These are phyloP conservation scores for Tephrocybe sp. DNA, from an alignment of 768 basidiomycete genomes.

Conservation along the genomic window DNA sequence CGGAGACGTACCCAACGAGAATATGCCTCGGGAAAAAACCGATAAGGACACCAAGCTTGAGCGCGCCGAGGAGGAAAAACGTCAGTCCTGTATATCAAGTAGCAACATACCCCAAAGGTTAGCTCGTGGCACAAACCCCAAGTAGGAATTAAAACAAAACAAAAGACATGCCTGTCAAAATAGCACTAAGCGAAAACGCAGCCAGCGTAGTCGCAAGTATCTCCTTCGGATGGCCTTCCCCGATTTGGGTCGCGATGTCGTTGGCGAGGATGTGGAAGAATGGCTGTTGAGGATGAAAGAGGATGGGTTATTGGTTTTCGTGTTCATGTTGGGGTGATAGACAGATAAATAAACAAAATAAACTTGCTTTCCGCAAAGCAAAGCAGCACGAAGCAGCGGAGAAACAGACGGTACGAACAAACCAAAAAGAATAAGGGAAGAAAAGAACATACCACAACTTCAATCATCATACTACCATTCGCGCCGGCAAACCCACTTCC, in stretches of 20 bases:
- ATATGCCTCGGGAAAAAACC: conserved; percentile 98
- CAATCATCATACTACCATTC: conserved; percentile 98
- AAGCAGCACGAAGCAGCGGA: too few species aligned
- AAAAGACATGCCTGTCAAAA: conserved; percentile 69
- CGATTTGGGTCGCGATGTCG: conserved; percentile 69
- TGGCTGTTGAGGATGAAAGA: too few species aligned
- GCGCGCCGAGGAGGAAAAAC: conserved; percentile 83
- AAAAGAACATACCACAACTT: conserved; percentile 73
- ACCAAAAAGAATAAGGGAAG: too few species aligned
- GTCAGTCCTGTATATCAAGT: conserved; percentile 48
- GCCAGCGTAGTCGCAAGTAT: conserved; percentile 92
- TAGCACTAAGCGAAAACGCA: conserved; percentile 81
- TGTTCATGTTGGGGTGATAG: too few species aligned
- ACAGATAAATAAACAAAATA: too few species aligned
- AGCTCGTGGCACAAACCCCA: not conserved
- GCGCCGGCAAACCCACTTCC: conserved; percentile 89
- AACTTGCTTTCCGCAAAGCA: too few species aligned
- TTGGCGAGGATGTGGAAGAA: conserved; percentile 93
- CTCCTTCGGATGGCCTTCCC: conserved; percentile 61
- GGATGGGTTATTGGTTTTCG: too few species aligned
- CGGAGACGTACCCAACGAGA: conserved; percentile 70
- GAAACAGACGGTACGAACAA: not conserved
- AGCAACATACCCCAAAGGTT: not conserved
- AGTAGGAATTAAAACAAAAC: conserved; percentile 2
- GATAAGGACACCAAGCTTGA: conserved; percentile 80